Evolutionary conservation across 257 asterid species (phyloP), one percentile per base, ranked within the genome.

Genomic region (Solanum ossicruentum): DNA sequence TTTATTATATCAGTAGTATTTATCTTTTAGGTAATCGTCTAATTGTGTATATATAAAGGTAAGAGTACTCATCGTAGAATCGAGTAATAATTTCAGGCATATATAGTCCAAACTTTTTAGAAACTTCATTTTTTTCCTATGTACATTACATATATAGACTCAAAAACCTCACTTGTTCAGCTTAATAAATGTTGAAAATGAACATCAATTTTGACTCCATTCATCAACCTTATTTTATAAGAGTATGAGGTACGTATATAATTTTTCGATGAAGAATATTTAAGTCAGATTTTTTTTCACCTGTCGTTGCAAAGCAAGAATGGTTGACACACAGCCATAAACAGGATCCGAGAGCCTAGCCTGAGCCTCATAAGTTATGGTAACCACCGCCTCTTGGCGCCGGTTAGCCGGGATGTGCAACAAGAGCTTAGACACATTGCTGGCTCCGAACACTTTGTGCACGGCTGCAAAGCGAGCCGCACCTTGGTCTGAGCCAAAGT

Each of bases 381-480:
- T 95, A 55, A 91, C 93, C 15, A 93, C 97, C 0, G 97, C 98
- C 32, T 95, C 99, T 10, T 92, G 94, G 2, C 97, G 85, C 36
- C 97, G 87, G 87, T 88, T 89, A 0, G 89, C 89, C 47, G 98
- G 98, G 69, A 95, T 92, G 78, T 91, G 97, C 84, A 83, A 84
- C 87, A 93, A 70, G 8, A 95, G 93, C 91, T 95, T 94, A 0
- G 99, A 95, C 58, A 95, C 97, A 23, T 95, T 95, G 82, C 97
- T 94, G 0, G 99, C 99, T 16, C 99, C 98, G 45, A 94, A 95
- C 73, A 95, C 97, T 89, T 95, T 95, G 86, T 95, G 99, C 65
- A 95, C 98, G 0, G 99, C 99, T 2, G 97, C 98, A 28, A 95
- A 95, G 58, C 97, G 90, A 84, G 99, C 98, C 0, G 95, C 93